A percentile compares a stretch with the other conserved stretches of the same genome.
Evolutionary conservation across 805 yeast species (phyloP).

Genomic region (Candida boleticola): DNA sequence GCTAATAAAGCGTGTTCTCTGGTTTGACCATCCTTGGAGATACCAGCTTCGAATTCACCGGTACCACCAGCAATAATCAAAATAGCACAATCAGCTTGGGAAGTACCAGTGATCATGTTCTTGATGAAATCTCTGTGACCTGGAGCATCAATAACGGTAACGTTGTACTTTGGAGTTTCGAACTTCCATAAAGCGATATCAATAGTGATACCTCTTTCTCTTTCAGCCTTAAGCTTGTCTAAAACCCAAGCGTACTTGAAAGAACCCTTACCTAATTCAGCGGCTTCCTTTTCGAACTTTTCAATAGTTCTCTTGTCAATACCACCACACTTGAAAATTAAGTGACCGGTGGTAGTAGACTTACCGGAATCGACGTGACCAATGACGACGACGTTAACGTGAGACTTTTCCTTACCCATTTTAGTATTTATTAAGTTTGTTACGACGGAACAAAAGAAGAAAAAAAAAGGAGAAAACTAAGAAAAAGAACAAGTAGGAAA

Average conservation of each 20-base stretch:
- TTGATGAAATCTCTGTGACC: constrained; percentile 97
- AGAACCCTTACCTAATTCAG: constrained; percentile 95
- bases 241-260: constrained; percentile 98
- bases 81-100: constrained; percentile 91
- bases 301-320: constrained; percentile 96
- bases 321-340: constrained; percentile 97
- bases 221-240: constrained; percentile 93
- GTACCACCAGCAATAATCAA: constrained; percentile 88
- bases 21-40: constrained; percentile 92
- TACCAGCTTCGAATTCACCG: constrained; percentile 96
- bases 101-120: constrained; percentile 94
- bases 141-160: constrained; percentile 92
- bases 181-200: constrained; percentile 91
- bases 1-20: constrained; percentile 93
- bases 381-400: constrained; percentile 99
- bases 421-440: constrained; percentile 11
- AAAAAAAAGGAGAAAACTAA: constrained; percentile 6
- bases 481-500: constrained; percentile 10
- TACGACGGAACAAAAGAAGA: constrained; percentile 6
- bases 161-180: constrained; percentile 87
- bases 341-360: constrained; percentile 69
- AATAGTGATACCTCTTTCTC: constrained; percentile 96
- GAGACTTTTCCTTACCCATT: constrained; percentile 93
- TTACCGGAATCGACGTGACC: constrained; percentile 98
- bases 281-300: constrained; percentile 98